Evolutionary conservation across 805 yeast species (phyloP), one percentile per base, ranked within the genome.

Genomic region (Suhomyces prunicola): DNA sequence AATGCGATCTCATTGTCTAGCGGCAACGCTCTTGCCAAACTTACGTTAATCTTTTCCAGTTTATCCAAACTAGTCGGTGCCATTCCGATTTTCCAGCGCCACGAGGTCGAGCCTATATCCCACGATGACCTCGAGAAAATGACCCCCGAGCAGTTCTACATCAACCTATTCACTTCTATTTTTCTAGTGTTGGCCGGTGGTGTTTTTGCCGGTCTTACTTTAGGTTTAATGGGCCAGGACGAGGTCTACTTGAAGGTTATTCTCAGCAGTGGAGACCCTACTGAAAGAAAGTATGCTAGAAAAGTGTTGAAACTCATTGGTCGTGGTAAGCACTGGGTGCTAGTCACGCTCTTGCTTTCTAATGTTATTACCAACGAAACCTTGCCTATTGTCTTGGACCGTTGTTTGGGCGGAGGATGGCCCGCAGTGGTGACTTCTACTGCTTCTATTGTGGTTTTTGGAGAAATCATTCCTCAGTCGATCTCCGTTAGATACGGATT

Each of bases 221-320:
- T 93, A 47, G 98, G 94, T 2, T 79, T 93, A 9, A 93, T 93
- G 99, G 98, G 98, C 60, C 98, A 93, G 70, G 98, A 93, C 69
- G 98, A 93, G 69, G 93, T 93, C 23, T 90, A 92, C 63, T 77
- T 93, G 56, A 93, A 90, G 69, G 99, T 93, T 10, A 87, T 93
- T 56, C 85, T 91, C 51, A 83, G 87, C 46, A 83, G 91, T n/a
- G 98, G 99, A n/a, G 85, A 86, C 12, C 68, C 77, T 1, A 59
- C 65, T 5, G 97, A 93, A 67, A 80, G 86, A 36, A 77, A 72
- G 49, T 79, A 84, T 58, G 94, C 97, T 10, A 68, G 73, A 19
- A 85, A 81, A 59, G 98, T 93, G 29, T 78, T 93, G 53, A 66
- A 73, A 17, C 76, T 93, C 58, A 81, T 93, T 51, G 82, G 86